Base-by-base conservation (phyloP, 768 basidiomycete genomes). In the Bullera alba region DNA sequence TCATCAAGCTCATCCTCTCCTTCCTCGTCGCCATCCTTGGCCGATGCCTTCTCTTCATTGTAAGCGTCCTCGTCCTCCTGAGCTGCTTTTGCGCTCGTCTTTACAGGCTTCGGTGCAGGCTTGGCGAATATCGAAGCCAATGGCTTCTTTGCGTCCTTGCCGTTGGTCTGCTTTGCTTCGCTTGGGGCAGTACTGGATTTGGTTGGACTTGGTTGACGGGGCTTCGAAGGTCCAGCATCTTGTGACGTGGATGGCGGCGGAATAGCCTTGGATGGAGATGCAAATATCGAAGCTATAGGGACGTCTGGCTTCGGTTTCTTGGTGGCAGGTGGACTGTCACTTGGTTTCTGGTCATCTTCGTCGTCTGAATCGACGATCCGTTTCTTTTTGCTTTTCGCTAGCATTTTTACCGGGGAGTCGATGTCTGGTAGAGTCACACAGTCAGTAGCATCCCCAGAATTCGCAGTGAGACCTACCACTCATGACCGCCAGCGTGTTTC, bases 11-110 rank as follows among this genome's bases (percentile, higher is more conserved):
- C 67, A 22, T 70, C 72, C 46, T 63, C 70, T 3, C 62, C 67
- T n/a, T 63, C 65, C 17, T 73, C 74, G 16, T 77, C 77, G 21
- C 75, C 78, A 3, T 57, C 48, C 42, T 28, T 22, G 12, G 10
- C 38, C 38, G 8, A 8, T 22, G 10, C 14, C n/a, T 54, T 44
- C 36, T 37, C 23, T 17, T 17, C 47, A 30, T 37, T 27, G 12
- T 44, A 49, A 12, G 36, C 47, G 25, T 42, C 34, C 15, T 50
- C 48, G 8, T 34, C 34, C 30, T 37, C 46, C 23, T 39, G n/a
- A n/a, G n/a, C n/a, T n/a, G n/a, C n/a, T n/a, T n/a, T n/a, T n/a
- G n/a, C n/a, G n/a, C n/a, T n/a, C n/a, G n/a, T n/a, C n/a, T n/a
- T n/a, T n/a, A n/a, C n/a, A n/a, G n/a, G n/a, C n/a, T n/a, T n/a